phyloP scores from a whole-genome alignment of 768 basidiomycete genomes.

The Leucocoprinus birnbaumii region DNA sequence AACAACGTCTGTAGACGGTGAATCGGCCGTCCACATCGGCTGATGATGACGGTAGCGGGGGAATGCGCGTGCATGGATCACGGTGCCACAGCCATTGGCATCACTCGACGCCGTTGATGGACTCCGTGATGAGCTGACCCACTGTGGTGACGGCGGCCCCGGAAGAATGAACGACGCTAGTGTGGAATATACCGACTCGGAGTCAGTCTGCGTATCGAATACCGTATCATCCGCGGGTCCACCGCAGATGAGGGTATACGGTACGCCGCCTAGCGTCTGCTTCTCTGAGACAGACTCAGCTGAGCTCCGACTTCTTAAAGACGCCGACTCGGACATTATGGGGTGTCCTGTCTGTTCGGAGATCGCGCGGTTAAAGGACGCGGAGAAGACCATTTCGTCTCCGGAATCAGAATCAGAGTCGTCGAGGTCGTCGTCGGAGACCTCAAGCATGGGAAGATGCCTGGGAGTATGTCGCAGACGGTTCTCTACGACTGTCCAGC shows the following conservation, averaged over 20 bases:
- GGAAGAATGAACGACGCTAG: slow-evolving; percentile 31
- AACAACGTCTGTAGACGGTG: slow-evolving; percentile 49
- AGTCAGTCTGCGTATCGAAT: background rate
- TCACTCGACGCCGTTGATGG: slow-evolving; percentile 18
- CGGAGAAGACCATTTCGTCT: slow-evolving; percentile 13
- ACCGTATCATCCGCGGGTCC: slow-evolving; percentile 14
- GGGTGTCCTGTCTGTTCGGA: slow-evolving; percentile 7
- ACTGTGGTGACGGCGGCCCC: slow-evolving; percentile 26
- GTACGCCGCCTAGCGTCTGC: slow-evolving; percentile 18
- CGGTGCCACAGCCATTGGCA: slow-evolving; percentile 61
- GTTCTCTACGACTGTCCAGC: slow-evolving; percentile 10
- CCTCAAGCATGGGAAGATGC: slow-evolving; percentile 9
- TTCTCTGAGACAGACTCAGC: slow-evolving; percentile 8
- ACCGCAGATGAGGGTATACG: slow-evolving; percentile 29
- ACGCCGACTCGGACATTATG: slow-evolving; percentile 17
- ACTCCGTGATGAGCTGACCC: slow-evolving; percentile 18
- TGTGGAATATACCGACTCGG: slow-evolving; percentile 12
- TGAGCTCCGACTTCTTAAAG: slow-evolving; percentile 10
- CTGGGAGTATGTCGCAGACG: slow-evolving; percentile 2
- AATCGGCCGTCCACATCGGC: slow-evolving; percentile 55
- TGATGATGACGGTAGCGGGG: slow-evolving; percentile 11
- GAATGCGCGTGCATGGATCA: slow-evolving; percentile 54
- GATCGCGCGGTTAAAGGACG: slow-evolving; percentile 5
- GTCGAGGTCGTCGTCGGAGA: slow-evolving; percentile 9
- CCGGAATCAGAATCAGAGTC: slow-evolving; percentile 15